phyloP scores from a whole-genome alignment of 768 basidiomycete species.

The Amanita rubescens region DNA sequence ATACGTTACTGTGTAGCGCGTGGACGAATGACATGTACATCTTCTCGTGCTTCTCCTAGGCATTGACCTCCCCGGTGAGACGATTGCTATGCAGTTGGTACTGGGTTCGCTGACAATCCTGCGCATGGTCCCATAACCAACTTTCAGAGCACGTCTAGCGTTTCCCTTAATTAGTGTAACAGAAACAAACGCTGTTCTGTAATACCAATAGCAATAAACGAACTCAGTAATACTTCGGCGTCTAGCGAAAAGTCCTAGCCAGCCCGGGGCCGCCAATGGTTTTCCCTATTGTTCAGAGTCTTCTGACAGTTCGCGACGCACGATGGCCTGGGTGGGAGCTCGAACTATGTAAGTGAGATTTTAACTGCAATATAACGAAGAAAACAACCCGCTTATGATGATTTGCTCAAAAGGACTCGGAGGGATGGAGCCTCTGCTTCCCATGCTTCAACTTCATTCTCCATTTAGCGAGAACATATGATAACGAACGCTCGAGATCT shows the following conservation, averaged over 20 bases:
- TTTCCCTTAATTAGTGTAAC: neutral
- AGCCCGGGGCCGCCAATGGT: neutral
- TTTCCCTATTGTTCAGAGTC: neutral
- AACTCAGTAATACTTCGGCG: neutral
- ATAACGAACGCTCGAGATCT: neutral
- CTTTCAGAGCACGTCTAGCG: slow-evolving; percentile 2
- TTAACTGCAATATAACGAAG: neutral
- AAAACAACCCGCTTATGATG: neutral
- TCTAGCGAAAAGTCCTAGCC: neutral
- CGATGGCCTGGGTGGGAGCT: neutral
- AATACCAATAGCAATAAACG: neutral
- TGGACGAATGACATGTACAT: neutral
- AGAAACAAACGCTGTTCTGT: neutral
- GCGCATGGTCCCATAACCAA: neutral
- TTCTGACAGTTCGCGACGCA: neutral
- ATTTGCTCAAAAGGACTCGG: neutral
- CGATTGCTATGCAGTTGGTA: neutral
- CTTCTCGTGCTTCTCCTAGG: neutral
- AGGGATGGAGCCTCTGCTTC: neutral
- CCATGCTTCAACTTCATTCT: neutral
- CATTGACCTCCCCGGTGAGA: neutral
- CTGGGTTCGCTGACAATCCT: neutral
- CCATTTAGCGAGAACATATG: neutral
- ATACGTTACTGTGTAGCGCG: neutral
- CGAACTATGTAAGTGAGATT: slow-evolving; percentile 4